Percentiles rank a stretch among this genome's conserved stretches.
Evolutionary conservation across 148 eudicot genomes (phyloP).

Genomic region (Amaranthus cruentus): DNA sequence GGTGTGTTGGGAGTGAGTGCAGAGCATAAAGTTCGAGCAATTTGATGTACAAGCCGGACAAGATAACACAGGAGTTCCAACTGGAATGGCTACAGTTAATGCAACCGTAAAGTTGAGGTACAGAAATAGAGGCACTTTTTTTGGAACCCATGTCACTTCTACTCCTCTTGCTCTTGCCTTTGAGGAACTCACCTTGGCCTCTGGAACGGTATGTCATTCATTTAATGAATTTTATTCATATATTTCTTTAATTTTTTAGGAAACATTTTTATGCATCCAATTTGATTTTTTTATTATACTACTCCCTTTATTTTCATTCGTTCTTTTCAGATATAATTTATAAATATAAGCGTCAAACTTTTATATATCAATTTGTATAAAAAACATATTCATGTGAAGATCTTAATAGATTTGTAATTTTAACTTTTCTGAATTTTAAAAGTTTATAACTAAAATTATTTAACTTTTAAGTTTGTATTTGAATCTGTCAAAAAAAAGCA

Average conservation of each 20-base stretch:
- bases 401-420: too few species aligned
- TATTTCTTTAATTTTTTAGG: background rate
- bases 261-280: background rate
- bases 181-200: constrained; percentile 44
- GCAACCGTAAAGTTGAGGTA: constrained; percentile 59
- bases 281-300: background rate
- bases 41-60: constrained; percentile 68
- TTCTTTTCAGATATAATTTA: background rate
- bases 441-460: too few species aligned
- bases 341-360: too few species aligned
- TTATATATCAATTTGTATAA: too few species aligned
- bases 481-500: too few species aligned
- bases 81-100: constrained; percentile 70
- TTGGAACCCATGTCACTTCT: constrained; percentile 76
- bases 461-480: too few species aligned
- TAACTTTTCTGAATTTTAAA: too few species aligned
- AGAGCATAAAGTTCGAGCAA: constrained; percentile 61
- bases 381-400: too few species aligned
- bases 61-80: constrained; percentile 72
- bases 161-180: constrained; percentile 58
- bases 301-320: background rate
- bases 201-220: constrained; percentile 44
- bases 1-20: constrained; percentile 9
- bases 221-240: background rate
- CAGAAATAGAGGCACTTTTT: constrained; percentile 73